Base-by-base conservation (phyloP, 257 asterid species). In the Penstemon newberryi region DNA sequence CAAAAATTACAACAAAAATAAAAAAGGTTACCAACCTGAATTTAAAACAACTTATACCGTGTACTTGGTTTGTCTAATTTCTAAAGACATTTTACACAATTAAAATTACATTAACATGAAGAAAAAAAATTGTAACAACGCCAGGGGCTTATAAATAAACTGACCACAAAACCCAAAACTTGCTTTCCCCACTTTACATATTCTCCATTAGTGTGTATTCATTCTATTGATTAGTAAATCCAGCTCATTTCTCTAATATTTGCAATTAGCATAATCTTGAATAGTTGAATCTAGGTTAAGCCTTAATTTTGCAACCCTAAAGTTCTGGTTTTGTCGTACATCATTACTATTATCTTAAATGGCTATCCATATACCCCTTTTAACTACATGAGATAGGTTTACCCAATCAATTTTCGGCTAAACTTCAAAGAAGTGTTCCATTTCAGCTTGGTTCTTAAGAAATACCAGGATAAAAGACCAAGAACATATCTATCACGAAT, bases 91-190 rank as follows among this genome's bases (percentile, higher is more conserved):
- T 15, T 56, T 61, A 40, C n/a, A 56, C 60, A 46, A 11, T 36
- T 56, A 42, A 45, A 54, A 71, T 25, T 25, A 25, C 2, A 41
- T 41, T 54, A 65, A 38, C 47, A 41, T 19, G 6, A 73, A 36
- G 60, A 52, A 59, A 19, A 25, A 36, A 64, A 15, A 5, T 40
- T 60, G 47, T 0, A 8, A 19, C 49, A 33, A 44, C 44, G 44
- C 25, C 10, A 40, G 41, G 15, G 13, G 59, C 41, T 11, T 44
- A 60, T 25, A 42, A 38, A 51, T 49, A 54, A 60, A 67, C 44
- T 52, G 58, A 5, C 69, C 56, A 44, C 45, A 57, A 44, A 68
- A 39, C 65, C 44, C 71, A 73, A 55, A 60, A 65, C 74, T 38
- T 25, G 73, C 76, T 44, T 64, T 60, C 56, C 38, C 72, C 49